A percentile compares a stretch with the other conserved stretches of the same genome.
Evolutionary conservation across 2,329 filamentous ascomycete genomes (phyloP).

Genomic region (Colletotrichum falcatum): DNA sequence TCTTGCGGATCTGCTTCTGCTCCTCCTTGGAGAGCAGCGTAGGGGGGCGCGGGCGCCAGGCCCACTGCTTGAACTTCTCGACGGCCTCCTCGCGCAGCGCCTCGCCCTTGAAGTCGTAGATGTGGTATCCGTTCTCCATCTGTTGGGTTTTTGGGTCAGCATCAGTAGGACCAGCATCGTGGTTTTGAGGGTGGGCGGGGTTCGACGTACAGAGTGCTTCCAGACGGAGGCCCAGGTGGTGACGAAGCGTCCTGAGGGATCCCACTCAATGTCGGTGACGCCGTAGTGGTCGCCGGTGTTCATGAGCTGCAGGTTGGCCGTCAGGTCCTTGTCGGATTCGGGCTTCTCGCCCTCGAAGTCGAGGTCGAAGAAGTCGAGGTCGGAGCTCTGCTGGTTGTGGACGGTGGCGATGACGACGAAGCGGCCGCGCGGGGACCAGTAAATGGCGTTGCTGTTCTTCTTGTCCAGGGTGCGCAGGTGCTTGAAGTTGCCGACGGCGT

Average conservation of each 20-base stretch:
- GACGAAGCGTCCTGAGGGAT: conserved; percentile 94
- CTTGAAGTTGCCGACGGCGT: conserved; percentile 91
- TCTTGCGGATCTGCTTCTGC: conserved; percentile 98
- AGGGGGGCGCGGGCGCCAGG: conserved; percentile 91
- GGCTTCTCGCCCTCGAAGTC: conserved; percentile 98
- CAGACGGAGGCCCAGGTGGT: conserved; percentile 93
- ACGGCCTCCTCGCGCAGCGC: conserved; percentile 89
- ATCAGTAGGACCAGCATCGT: not conserved
- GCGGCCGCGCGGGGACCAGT: conserved; percentile 96
- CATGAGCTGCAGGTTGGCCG: conserved; percentile 95
- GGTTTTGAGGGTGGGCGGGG: not conserved
- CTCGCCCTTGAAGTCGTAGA: conserved; percentile 96
- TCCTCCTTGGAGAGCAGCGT: conserved; percentile 96
- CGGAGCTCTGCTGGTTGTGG: conserved; percentile 90
- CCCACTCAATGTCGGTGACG: conserved; percentile 98
- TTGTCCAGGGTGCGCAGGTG: conserved; percentile 95
- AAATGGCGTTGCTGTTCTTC: conserved; percentile 99
- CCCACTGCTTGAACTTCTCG: conserved; percentile 98
- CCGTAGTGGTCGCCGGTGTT: conserved; percentile 95
- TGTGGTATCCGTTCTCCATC: conserved; percentile 99
- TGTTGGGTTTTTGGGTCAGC: conserved; percentile 55
- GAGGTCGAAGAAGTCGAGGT: conserved; percentile 97
- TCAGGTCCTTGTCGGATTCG: conserved; percentile 92
- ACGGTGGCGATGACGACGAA: conserved; percentile 97
- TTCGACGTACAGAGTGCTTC: conserved; percentile 87